These are phyloP conservation scores for Bretschneidera sinensis DNA, from an alignment of 345 rosid species.

Conservation along the genomic window DNA sequence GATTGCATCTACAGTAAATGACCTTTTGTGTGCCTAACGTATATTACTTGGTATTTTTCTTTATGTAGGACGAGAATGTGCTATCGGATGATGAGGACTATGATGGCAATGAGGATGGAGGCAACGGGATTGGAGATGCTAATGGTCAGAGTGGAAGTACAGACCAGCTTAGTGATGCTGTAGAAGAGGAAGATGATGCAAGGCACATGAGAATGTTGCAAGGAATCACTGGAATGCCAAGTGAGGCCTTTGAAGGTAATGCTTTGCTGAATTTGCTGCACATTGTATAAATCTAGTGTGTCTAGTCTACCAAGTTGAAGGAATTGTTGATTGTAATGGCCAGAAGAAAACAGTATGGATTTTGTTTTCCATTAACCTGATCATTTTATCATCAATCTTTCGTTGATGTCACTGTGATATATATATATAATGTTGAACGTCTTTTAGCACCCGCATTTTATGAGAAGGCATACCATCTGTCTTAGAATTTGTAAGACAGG, in stretches of 20 bases:
- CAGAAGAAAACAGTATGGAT: not conserved
- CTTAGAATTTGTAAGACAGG: no score
- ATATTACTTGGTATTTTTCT: not conserved
- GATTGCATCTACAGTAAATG: no score
- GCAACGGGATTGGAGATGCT: not conserved
- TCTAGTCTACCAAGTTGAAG: not conserved
- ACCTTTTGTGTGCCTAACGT: not conserved
- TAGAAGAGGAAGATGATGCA: conserved; percentile 46
- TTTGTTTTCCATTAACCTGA: not conserved
- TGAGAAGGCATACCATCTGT: no score
- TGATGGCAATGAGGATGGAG: conserved; percentile 17
- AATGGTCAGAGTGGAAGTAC: not conserved
- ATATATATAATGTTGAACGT: not conserved
- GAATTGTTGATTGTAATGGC: not conserved
- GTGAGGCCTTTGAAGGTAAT: conserved; percentile 72
- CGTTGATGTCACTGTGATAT: not conserved
- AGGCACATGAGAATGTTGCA: conserved; percentile 78
- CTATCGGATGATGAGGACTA: conserved; percentile 49
- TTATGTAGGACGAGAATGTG: conserved; percentile 69
- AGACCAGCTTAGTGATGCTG: conserved; percentile 31
- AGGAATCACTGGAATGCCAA: conserved; percentile 77
- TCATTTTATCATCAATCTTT: no score
- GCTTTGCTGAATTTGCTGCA: conserved; percentile 7
- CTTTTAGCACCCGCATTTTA: not conserved
- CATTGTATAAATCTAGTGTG: not conserved